Conservation (phyloP, 2,329 filamentous ascomycete species). For the Anisogramma anomala region DNA sequence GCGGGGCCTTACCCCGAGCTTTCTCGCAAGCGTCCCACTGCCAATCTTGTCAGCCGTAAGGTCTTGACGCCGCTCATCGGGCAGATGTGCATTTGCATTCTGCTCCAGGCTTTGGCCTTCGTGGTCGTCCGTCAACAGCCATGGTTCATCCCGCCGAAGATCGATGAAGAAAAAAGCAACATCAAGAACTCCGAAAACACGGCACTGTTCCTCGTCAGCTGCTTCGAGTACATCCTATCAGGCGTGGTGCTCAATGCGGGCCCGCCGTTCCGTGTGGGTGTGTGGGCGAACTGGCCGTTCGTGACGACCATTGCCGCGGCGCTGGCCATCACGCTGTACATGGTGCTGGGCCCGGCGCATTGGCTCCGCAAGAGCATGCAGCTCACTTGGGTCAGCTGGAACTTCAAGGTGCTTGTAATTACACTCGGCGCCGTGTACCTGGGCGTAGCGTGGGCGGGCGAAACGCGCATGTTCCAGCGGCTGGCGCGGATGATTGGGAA, state of each 20-base stretch:
- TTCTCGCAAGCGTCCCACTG: conserved; percentile 76
- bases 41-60: conserved; percentile 84
- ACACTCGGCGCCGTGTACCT: conserved; percentile 60
- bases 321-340: conserved; percentile 59
- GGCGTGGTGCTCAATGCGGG: conserved; percentile 88
- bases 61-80: conserved; percentile 81
- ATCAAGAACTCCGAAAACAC: conserved; percentile 91
- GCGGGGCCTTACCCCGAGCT: conserved; percentile 69
- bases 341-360: conserved; percentile 63
- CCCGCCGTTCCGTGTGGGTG: conserved; percentile 72
- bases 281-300: conserved; percentile 75
- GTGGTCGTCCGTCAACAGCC: conserved; percentile 62
- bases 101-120: conserved; percentile 65
- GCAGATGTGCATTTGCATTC: conserved; percentile 71
- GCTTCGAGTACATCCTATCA: conserved; percentile 88
- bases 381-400: conserved; percentile 60
- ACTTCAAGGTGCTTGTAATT: conserved; percentile 65
- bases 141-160: conserved; percentile 75
- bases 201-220: conserved; percentile 76
- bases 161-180: conserved; percentile 70
- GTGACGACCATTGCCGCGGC: conserved; percentile 62
- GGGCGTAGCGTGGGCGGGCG: conserved; percentile 54
- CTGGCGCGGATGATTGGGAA: conserved; percentile 58
- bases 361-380: conserved; percentile 72
- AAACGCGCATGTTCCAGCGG: conserved; percentile 57